Percentiles rank a stretch among this genome's conserved stretches.
Conservation (phyloP, 225 moss, liverwort and hornwort genomes). For the Thuidium tamariscinum region DNA sequence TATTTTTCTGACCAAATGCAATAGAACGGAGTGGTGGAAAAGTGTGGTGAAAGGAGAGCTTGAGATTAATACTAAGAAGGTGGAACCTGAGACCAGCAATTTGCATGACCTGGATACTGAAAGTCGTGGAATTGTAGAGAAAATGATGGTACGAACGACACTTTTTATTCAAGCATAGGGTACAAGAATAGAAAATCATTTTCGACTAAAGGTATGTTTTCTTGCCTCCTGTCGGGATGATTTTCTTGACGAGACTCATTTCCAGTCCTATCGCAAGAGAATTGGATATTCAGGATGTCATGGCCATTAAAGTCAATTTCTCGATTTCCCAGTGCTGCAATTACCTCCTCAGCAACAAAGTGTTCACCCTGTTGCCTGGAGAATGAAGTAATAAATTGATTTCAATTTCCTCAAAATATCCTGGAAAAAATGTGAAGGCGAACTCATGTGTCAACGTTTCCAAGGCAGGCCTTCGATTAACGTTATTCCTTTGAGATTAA, state of each 20-base stretch:
- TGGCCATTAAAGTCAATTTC: background rate
- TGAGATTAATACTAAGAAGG: constrained; percentile 67
- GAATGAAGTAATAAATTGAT: background rate
- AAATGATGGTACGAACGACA: constrained; percentile 59
- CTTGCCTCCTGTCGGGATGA: background rate
- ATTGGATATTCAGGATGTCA: background rate
- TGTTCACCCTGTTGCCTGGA: background rate
- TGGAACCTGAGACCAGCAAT: constrained; percentile 83
- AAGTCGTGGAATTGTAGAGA: constrained; percentile 69
- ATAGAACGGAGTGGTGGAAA: constrained; percentile 82
- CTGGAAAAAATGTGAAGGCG: background rate
- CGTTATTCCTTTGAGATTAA: background rate
- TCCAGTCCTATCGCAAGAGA: background rate
- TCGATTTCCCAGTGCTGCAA: background rate
- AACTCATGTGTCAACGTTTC: background rate
- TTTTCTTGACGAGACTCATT: background rate
- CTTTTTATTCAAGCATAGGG: background rate
- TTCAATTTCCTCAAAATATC: background rate
- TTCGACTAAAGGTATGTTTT: background rate
- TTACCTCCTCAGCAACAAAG: background rate
- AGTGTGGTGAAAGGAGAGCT: constrained; percentile 50
- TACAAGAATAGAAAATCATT: background rate
- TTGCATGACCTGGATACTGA: constrained; percentile 55
- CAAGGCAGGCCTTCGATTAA: background rate
- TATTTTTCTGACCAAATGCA: constrained; percentile 48